Base-by-base conservation (phyloP, 2,329 filamentous ascomycete species). In the Orbilia oligospora region DNA sequence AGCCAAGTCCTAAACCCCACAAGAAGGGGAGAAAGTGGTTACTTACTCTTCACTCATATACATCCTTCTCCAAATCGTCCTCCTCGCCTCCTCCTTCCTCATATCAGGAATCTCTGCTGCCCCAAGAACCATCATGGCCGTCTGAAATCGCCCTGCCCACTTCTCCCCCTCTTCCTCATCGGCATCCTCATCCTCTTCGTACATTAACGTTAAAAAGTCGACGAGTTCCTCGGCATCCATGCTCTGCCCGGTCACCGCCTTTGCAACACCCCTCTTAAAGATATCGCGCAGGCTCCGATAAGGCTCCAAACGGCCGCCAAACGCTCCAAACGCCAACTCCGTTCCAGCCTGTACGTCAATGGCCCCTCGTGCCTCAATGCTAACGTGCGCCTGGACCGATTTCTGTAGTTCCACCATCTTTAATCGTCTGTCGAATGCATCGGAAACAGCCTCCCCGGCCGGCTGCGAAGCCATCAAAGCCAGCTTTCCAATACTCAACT, bases 401-500 rank as follows among this genome's bases (percentile, higher is more conserved):
- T 97, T 91, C 84, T 98, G 95, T n/a, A 97, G 90, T 70, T 88
- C 88, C 80, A 94, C 90, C 33, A 95, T 86, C 48, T 89, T 87
- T 20, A 94, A 86, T 81, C 91, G 88, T 68, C 87, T 87, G 71
- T 93, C 88, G 49, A 92, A 87, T 55, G 87, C 87, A 14, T 85
- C 85, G 12, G 90, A 83, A 56, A 85, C 84, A 49, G 85, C 84
- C 33, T 88, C 85, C 33, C 77, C 87, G 84, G 67, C 38, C 38
- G 38, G 38, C 38, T 16, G 38, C 16, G 10, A 10, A 5, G 12
- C 83, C 82, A 69, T 85, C 82, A 63, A 83, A 16, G 91, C 89
- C 56, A 99, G 87, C 84, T 97, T 98, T 41, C 93, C 92, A 46
- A 99, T 87, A 76, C 93, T 97, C 27, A 98, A 86, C 84, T 98